Percentiles rank a stretch among this genome's conserved stretches.
Evolutionary conservation across 768 basidiomycete species (phyloP).

Genomic region (Hygrophoropsis aurantiaca): DNA sequence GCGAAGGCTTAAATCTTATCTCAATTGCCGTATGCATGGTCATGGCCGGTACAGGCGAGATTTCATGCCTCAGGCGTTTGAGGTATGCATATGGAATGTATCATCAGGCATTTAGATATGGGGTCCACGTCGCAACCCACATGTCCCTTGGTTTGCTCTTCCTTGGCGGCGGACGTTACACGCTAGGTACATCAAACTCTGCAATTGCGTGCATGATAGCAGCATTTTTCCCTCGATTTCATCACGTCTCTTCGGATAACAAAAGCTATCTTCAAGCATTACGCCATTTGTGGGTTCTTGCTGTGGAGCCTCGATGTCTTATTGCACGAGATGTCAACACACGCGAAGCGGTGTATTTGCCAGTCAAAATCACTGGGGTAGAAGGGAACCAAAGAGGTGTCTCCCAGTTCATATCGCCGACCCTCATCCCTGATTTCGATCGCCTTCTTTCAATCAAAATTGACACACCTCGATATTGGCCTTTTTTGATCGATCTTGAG

Average conservation of each 20-base stretch:
- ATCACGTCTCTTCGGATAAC: constrained; percentile 80
- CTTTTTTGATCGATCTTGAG: constrained; percentile 80
- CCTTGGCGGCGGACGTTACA: constrained; percentile 90
- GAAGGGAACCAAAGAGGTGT: constrained; percentile 64
- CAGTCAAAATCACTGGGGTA: constrained; percentile 80
- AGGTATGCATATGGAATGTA: constrained; percentile 90
- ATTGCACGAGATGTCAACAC: constrained; percentile 92
- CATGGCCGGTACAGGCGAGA: constrained; percentile 96
- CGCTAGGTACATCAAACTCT: constrained; percentile 87
- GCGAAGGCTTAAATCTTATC: constrained; percentile 86
- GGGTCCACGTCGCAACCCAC: constrained; percentile 87
- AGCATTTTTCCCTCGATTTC: constrained; percentile 90
- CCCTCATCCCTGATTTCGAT: constrained; percentile 87
- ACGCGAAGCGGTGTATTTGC: constrained; percentile 86
- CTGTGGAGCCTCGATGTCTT: constrained; percentile 91
- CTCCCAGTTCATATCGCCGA: constrained; percentile 86
- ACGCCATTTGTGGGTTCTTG: constrained; percentile 94
- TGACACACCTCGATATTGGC: constrained; percentile 96
- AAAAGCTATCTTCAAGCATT: constrained; percentile 89
- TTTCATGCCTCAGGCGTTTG: constrained; percentile 82
- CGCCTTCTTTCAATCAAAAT: constrained; percentile 79
- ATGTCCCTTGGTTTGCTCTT: constrained; percentile 90
- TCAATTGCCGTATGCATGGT: constrained; percentile 87
- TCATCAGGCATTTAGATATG: constrained; percentile 75
- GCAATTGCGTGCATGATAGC: constrained; percentile 88